Evolutionary conservation across 2,329 filamentous ascomycete species (phyloP), one percentile per base, ranked within the genome.

Genomic region (Neopestalotiopsis clavispora): DNA sequence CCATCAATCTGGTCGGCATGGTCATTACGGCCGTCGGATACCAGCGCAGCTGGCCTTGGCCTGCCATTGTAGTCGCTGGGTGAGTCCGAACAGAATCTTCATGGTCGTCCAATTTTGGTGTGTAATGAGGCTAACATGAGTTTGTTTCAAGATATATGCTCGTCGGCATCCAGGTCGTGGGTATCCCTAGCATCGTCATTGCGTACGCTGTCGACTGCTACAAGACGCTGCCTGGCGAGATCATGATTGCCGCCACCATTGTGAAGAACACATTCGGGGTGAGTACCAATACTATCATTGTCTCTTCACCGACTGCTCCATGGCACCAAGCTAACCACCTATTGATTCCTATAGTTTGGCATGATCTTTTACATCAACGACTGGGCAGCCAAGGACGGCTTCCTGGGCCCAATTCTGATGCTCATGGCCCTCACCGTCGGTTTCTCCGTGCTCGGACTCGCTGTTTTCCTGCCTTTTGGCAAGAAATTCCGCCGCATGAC

Each of bases 161-260:
- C 13, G 70, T 77, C 2, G 77, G 77, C 4, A 63, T 77, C 23
- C 73, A 78, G 71, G 73, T 75, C 23, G 75, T 76, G n/a, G 87
- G 87, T 0, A 78, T 91, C 12, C 89, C 89, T 0, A 84, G 85
- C 10, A 90, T 91, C 69, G 83, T 80, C 3, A 85, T 83, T 30
- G 87, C 80, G 17, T 90, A 90, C 74, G 86, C 87, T 0, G 84
- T 90, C 4, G 89, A 91, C 74, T 85, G 82, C 69, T 91, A 91
- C 77, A 91, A 90, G 77, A 85, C 89, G 0, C 84, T 90, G 2
- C 84, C 88, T 0, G 89, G 89, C 1, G 85, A 84, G 23, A 80
- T 91, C 60, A 89, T 91, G 77, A 87, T 91, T 1, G 82, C 85
- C 2, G 86, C 90, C 69, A 91, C 89, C 0, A 86, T 91, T 57